These are phyloP conservation scores for Exophiala sp. DNA, from an alignment of 2,329 filamentous ascomycete species.

Conservation along the genomic window DNA sequence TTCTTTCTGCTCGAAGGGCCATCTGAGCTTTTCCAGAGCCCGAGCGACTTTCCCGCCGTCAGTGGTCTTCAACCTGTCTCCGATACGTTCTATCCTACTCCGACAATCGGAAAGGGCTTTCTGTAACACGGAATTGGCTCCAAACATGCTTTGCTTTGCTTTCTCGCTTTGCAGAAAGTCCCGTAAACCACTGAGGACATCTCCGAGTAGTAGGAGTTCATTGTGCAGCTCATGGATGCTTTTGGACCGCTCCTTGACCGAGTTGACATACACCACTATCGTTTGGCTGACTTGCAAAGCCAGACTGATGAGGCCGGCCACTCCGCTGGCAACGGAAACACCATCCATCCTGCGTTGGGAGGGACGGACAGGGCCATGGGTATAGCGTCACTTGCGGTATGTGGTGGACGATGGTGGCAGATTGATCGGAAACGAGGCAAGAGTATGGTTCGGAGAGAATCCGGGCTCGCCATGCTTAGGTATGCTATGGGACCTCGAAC, in stretches of 20 bases:
- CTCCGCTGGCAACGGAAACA: conserved; percentile 24
- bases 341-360: conserved; percentile 15
- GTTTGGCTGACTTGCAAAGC: conserved; percentile 19
- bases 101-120: conserved; percentile 24
- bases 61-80: conserved; percentile 20
- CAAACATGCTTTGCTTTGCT: conserved; percentile 15
- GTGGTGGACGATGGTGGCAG: neutral
- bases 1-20: conserved; percentile 28
- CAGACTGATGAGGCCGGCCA: conserved; percentile 26
- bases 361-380: conserved; percentile 2
- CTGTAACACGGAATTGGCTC: conserved; percentile 22
- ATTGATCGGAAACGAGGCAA: conserved; percentile 3
- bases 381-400: neutral
- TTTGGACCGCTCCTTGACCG: conserved; percentile 25
- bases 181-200: conserved; percentile 23
- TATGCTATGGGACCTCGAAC: neutral
- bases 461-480: neutral
- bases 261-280: conserved; percentile 21
- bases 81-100: conserved; percentile 25
- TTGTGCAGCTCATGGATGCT: conserved; percentile 25
- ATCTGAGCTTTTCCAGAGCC: conserved; percentile 24
- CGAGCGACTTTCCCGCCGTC: conserved; percentile 18
- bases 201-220: conserved; percentile 22
- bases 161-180: conserved; percentile 23
- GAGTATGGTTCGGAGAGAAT: neutral